Percentiles rank a stretch among this genome's conserved stretches.
These are phyloP conservation scores for Huntiella bhutanensis DNA, from an alignment of 2,329 filamentous ascomycete species.

Conservation along the genomic window DNA sequence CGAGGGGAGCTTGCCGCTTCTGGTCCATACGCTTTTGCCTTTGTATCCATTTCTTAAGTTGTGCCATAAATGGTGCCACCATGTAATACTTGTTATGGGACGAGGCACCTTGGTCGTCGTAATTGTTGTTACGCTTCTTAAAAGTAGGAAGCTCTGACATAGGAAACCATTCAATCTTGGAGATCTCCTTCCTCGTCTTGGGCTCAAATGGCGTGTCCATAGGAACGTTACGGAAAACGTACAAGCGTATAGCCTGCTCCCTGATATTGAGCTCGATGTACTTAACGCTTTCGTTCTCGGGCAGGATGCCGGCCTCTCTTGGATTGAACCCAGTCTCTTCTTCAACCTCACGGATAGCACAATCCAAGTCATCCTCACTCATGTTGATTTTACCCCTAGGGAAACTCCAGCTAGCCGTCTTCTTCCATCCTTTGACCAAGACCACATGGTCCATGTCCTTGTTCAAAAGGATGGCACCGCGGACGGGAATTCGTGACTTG, in stretches of 20 bases:
- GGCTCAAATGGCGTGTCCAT: slow-evolving; percentile 79
- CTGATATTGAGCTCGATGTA: slow-evolving; percentile 77
- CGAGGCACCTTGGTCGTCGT: slow-evolving; percentile 18
- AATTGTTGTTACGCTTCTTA: slow-evolving; percentile 39
- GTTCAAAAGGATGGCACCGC: slow-evolving; percentile 85
- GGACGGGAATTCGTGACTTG: slow-evolving; percentile 84
- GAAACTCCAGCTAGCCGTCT: slow-evolving; percentile 89
- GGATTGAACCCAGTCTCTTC: slow-evolving; percentile 92
- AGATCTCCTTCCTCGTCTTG: slow-evolving; percentile 88
- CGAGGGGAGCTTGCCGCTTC: slow-evolving; percentile 20
- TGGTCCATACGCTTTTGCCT: slow-evolving; percentile 41
- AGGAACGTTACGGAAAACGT: slow-evolving; percentile 76
- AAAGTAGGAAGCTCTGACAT: slow-evolving; percentile 73
- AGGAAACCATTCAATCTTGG: slow-evolving; percentile 89
- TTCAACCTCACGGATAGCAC: slow-evolving; percentile 82
- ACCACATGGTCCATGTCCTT: slow-evolving; percentile 85
- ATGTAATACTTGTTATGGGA: slow-evolving; percentile 86
- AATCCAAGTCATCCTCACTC: slow-evolving; percentile 83
- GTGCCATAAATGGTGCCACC: slow-evolving; percentile 81
- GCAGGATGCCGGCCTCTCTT: slow-evolving; percentile 53
- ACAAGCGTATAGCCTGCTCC: slow-evolving; percentile 83
- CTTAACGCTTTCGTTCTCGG: slow-evolving; percentile 52
- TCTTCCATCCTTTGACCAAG: slow-evolving; percentile 96
- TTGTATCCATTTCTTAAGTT: slow-evolving; percentile 78
- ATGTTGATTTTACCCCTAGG: slow-evolving; percentile 96